Percentiles rank a stretch among this genome's conserved stretches.
phyloP scores from a whole-genome alignment of 1,284 basidiomycete species.

The Boletus subluridellus region DNA sequence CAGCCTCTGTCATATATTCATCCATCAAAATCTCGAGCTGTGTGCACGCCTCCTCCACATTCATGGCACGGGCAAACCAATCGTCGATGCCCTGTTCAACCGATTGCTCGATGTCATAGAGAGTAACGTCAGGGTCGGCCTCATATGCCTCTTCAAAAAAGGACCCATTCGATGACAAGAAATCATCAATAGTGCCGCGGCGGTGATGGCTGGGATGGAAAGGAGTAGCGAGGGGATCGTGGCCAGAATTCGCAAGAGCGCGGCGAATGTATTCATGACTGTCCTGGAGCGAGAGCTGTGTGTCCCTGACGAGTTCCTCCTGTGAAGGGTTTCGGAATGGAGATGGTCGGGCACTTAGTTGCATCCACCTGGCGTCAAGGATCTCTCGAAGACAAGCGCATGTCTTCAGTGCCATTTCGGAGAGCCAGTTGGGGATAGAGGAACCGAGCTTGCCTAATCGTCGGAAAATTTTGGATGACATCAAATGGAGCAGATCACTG shows the following conservation, averaged over 20 bases:
- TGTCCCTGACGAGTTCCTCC: conserved; percentile 28
- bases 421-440: no score
- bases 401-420: no score
- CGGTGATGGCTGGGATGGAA: no score
- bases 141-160: conserved; percentile 14
- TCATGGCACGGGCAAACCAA: conserved; percentile 26
- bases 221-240: no score
- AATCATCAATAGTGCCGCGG: conserved; percentile 6
- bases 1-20: conserved; percentile 21
- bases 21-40: conserved; percentile 24
- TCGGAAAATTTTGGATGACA: background rate
- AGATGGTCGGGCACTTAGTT: background rate
- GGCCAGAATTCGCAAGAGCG: no score
- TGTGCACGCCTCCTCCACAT: conserved; percentile 1
- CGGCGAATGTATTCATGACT: conserved; percentile 25
- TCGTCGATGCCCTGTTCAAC: conserved; percentile 28
- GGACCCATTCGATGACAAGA: conserved; percentile 8
- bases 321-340: conserved; percentile 24
- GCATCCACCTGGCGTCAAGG: background rate
- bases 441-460: no score
- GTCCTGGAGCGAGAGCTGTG: conserved; percentile 27
- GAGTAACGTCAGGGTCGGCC: conserved; percentile 17
- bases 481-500: background rate
- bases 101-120: conserved; percentile 35
- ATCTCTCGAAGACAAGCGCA: no score